These are phyloP conservation scores for Exophiala xenobiotica DNA, from an alignment of 2,329 filamentous ascomycete species.

Conservation along the genomic window DNA sequence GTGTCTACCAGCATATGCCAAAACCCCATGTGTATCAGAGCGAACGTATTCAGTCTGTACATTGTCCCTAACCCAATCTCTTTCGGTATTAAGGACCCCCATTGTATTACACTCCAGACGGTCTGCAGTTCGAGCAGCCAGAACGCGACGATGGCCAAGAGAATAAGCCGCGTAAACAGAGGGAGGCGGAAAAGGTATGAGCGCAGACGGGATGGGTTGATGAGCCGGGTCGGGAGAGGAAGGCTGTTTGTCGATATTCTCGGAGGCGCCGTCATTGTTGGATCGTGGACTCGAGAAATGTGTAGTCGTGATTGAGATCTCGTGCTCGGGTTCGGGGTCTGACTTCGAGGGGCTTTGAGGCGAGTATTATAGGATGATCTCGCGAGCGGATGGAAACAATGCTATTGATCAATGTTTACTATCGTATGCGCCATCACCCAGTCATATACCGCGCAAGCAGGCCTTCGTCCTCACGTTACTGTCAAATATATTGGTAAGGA, in stretches of 20 bases:
- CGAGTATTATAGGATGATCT: too few relatives aligned
- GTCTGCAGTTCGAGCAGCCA: conserved; percentile 70
- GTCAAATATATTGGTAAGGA: not conserved
- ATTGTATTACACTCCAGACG: conserved; percentile 70
- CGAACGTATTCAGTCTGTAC: conserved; percentile 90
- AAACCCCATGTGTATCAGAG: conserved; percentile 78
- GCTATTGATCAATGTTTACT: too few relatives aligned
- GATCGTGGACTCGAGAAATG: too few relatives aligned
- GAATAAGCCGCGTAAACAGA: conserved; percentile 73
- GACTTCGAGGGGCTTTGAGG: not conserved
- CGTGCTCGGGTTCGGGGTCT: not conserved
- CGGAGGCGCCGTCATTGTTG: conserved; percentile 16
- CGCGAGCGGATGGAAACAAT: too few relatives aligned
- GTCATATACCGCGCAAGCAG: too few relatives aligned
- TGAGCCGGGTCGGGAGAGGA: conserved; percentile 34
- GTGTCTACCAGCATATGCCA: conserved; percentile 80
- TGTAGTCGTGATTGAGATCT: too few relatives aligned
- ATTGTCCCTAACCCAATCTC: conserved; percentile 81
- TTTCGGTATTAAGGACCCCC: conserved; percentile 76
- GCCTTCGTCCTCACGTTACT: too few relatives aligned
- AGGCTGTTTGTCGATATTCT: conserved; percentile 23
- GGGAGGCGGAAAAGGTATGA: conserved; percentile 84
- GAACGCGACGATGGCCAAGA: conserved; percentile 65
- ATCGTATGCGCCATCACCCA: too few relatives aligned
- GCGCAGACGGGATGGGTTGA: conserved; percentile 72